Conservation (phyloP, 257 asterid genomes). For the Voacanga thouarsii region DNA sequence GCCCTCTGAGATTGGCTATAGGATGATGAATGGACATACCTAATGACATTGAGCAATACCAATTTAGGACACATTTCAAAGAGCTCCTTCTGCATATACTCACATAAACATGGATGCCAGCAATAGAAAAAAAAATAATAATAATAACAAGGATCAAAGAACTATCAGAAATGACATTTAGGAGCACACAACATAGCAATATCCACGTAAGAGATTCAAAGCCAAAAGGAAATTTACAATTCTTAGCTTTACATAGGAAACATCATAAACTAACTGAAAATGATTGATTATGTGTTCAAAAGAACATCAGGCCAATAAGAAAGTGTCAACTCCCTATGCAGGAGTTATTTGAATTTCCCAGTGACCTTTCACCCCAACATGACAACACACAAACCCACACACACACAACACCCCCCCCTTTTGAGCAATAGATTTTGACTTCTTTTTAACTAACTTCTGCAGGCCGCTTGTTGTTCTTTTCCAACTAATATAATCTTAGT, state of each 20-base stretch:
- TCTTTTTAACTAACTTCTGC: neutral
- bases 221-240: neutral
- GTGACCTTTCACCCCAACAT: neutral
- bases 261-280: neutral
- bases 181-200: neutral
- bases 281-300: neutral
- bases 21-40: slow-evolving; percentile 69
- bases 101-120: neutral
- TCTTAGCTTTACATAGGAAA: neutral
- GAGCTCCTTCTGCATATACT: neutral
- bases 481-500: neutral
- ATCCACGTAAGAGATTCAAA: neutral
- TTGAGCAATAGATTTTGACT: no score
- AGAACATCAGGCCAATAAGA: neutral
- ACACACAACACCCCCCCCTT: no score
- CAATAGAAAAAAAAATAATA: no score
- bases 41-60: slow-evolving; percentile 26
- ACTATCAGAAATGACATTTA: neutral
- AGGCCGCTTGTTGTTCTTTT: neutral
- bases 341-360: neutral
- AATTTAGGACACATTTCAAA: slow-evolving; percentile 9
- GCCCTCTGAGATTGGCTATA: slow-evolving; percentile 81
- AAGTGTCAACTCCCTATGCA: no score
- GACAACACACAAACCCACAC: no score
- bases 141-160: neutral